phyloP scores from a whole-genome alignment of 768 basidiomycete species.

The Collybia mongolica region DNA sequence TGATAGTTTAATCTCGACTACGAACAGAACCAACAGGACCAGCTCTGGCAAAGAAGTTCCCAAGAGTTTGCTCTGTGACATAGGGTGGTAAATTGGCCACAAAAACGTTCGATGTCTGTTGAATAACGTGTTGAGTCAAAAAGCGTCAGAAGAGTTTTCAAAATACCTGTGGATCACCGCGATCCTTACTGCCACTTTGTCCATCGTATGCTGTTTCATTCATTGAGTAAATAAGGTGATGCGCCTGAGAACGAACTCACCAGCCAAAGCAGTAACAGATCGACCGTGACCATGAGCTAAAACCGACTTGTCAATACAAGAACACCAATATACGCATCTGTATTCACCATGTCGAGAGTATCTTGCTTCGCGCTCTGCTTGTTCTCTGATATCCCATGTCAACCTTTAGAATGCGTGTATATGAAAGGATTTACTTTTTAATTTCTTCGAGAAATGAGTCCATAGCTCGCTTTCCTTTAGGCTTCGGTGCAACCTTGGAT shows the following conservation, averaged over 20 bases:
- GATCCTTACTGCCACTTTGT: slow-evolving; percentile 86
- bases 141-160: background rate
- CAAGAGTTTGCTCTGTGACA: slow-evolving; percentile 83
- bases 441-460: slow-evolving; percentile 96
- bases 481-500: slow-evolving; percentile 49
- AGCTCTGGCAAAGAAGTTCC: slow-evolving; percentile 85
- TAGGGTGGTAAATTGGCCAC: slow-evolving; percentile 90
- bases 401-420: background rate
- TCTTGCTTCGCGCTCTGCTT: slow-evolving; percentile 86
- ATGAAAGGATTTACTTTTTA: slow-evolving; percentile 59
- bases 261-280: slow-evolving; percentile 90
- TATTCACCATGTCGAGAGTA: slow-evolving; percentile 63
- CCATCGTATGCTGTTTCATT: slow-evolving; percentile 71
- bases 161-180: slow-evolving; percentile 82
- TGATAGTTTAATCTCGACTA: slow-evolving; percentile 7
- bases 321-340: background rate
- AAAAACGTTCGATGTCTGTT: slow-evolving; percentile 91
- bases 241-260: slow-evolving; percentile 34
- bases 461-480: slow-evolving; percentile 96
- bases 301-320: slow-evolving; percentile 5
- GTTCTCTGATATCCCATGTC: slow-evolving; percentile 61
- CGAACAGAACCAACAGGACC: slow-evolving; percentile 92
- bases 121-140: background rate
- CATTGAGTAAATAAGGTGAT: too few species aligned
- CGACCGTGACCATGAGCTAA: slow-evolving; percentile 58